These are phyloP conservation scores for Saccharomycopsis sp. DNA, from an alignment of 805 yeast species.

Conservation along the genomic window DNA sequence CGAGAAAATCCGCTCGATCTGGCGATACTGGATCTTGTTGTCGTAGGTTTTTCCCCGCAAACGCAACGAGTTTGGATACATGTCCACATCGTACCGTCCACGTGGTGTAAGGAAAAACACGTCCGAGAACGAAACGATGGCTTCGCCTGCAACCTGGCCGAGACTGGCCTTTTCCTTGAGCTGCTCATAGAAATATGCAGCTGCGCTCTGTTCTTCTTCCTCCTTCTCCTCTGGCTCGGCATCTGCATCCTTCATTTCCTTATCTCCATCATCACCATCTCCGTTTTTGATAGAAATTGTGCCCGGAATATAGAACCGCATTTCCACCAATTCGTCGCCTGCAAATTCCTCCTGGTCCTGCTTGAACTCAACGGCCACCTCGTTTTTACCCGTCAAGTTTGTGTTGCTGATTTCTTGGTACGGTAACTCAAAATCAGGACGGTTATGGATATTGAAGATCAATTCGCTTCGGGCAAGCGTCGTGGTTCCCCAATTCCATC, in stretches of 20 bases:
- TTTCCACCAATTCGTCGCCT: conserved; percentile 94
- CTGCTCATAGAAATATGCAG: conserved; percentile 82
- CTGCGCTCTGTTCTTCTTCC: conserved; percentile 55
- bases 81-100: conserved; percentile 96
- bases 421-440: conserved; percentile 89
- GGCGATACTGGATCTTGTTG: conserved; percentile 86
- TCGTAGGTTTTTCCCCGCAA: conserved; percentile 97
- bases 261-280: conserved; percentile 35
- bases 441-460: conserved; percentile 76
- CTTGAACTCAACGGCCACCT: conserved; percentile 84
- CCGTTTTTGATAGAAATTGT: conserved; percentile 44
- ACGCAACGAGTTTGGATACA: conserved; percentile 81
- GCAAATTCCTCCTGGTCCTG: conserved; percentile 43
- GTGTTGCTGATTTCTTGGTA: conserved; percentile 74
- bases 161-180: conserved; percentile 89
- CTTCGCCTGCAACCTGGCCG: conserved; percentile 91
- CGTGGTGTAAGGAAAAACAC: conserved; percentile 92
- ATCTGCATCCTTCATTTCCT: conserved; percentile 29
- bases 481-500: conserved; percentile 98
- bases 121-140: conserved; percentile 88
- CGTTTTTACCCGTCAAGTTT: conserved; percentile 85
- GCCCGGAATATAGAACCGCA: conserved; percentile 94
- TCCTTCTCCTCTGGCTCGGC: conserved; percentile 30
- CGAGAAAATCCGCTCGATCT: conserved; percentile 83
- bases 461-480: conserved; percentile 90